Conservation (phyloP, 1,139 yeast genomes). For the Pichia sp. region DNA sequence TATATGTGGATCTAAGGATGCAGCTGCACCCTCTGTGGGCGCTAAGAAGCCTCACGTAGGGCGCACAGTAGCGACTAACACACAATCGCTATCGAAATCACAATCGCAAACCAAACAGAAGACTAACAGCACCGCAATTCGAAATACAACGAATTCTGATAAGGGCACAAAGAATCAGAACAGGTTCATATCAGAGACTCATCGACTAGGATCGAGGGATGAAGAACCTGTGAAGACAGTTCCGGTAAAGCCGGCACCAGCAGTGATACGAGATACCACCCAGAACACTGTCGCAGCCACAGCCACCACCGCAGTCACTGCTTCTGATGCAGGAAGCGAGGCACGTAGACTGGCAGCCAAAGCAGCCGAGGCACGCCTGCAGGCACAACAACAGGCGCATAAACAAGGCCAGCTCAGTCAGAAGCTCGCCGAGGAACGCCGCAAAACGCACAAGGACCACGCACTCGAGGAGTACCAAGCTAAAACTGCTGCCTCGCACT, state of each 20-base stretch:
- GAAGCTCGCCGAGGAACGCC: conserved; percentile 20
- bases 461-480: conserved; percentile 18
- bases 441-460: conserved; percentile 20
- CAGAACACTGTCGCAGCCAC: neutral
- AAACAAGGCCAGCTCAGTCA: conserved; percentile 19
- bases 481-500: too few species aligned
- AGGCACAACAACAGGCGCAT: conserved; percentile 12
- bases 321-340: too few species aligned
- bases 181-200: conserved; percentile 1
- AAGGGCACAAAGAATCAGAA: neutral
- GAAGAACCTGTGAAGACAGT: neutral
- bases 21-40: too few species aligned
- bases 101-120: too few species aligned
- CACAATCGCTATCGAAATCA: too few species aligned
- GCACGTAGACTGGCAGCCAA: too few species aligned
- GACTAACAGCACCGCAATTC: too few species aligned
- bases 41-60: too few species aligned
- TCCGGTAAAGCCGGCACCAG: neutral
- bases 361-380: conserved; percentile 26
- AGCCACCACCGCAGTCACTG: conserved; percentile 20
- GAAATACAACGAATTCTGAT: too few species aligned
- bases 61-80: too few species aligned
- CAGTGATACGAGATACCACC: neutral
- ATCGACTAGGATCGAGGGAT: conserved; percentile 1
- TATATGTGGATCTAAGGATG: too few species aligned